Evolutionary conservation across 164 flowering plant species (phyloP).

Genomic region (Sedum album): DNA sequence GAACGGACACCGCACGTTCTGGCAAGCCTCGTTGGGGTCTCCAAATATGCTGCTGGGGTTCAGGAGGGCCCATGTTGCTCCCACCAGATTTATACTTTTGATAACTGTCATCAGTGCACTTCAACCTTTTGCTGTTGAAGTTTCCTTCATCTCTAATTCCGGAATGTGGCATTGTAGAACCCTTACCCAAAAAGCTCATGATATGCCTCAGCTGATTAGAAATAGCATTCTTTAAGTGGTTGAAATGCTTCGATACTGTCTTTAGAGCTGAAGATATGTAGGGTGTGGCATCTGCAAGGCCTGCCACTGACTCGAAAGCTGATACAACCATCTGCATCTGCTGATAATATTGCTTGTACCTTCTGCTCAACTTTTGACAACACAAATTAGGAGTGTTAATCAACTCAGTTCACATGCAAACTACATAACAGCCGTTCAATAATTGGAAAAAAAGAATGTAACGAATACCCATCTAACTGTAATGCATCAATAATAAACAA

Average conservation of each 20-base stretch:
- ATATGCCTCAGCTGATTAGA: constrained; percentile 44
- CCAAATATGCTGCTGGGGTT: constrained; percentile 63
- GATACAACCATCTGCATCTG: constrained; percentile 82
- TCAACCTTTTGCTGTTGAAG: constrained; percentile 23
- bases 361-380: constrained; percentile 47
- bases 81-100: constrained; percentile 30
- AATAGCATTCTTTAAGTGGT: constrained; percentile 47
- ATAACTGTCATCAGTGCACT: constrained; percentile 28
- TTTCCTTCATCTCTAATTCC: constrained; percentile 30
- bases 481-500: too few species aligned
- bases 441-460: neutral
- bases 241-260: constrained; percentile 53
- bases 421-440: neutral
- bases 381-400: neutral
- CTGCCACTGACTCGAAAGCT: constrained; percentile 76
- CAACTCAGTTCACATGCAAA: neutral
- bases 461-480: neutral
- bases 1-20: constrained; percentile 73
- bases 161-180: constrained; percentile 28
- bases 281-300: constrained; percentile 72
- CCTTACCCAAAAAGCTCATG: constrained; percentile 48
- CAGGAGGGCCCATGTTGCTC: constrained; percentile 27
- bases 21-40: constrained; percentile 96
- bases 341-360: constrained; percentile 71
- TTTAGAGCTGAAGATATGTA: constrained; percentile 55